phyloP scores from a whole-genome alignment of 1,284 basidiomycete genomes.

The Rhodotorula sp. region DNA sequence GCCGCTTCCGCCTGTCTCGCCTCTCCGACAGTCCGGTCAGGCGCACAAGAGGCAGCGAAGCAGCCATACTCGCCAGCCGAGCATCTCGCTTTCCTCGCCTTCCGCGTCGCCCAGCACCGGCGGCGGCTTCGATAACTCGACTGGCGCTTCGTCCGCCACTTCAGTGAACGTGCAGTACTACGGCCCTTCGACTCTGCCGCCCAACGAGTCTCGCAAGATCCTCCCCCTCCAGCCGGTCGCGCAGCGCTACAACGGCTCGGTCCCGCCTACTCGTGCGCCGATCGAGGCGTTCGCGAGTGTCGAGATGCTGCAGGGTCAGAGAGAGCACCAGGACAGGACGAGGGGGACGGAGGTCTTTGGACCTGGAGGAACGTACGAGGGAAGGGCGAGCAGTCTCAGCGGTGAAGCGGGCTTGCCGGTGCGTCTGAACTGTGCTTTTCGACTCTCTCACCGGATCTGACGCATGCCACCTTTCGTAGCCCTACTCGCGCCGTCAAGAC shows the following conservation, averaged over 20 bases:
- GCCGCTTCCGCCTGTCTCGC: constrained; percentile 4
- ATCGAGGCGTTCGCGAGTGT: constrained; percentile 37
- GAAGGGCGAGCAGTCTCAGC: constrained; percentile 16
- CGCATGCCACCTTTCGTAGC: background rate
- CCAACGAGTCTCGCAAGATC: constrained; percentile 19
- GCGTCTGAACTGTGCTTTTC: background rate
- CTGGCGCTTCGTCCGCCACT: background rate
- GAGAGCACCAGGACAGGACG: constrained; percentile 19
- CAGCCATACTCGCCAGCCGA: constrained; percentile 25
- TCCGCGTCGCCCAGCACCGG: constrained; percentile 3
- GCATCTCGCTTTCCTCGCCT: constrained; percentile 29
- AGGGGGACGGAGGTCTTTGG: constrained; percentile 32
- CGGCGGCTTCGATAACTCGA: background rate
- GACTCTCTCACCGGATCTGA: background rate
- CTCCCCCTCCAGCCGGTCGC: constrained; percentile 33
- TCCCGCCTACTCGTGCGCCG: constrained; percentile 28
- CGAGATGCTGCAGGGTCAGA: constrained; percentile 38
- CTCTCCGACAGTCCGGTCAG: background rate
- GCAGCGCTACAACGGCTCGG: background rate
- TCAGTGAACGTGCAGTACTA: background rate
- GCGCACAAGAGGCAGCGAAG: constrained; percentile 14
- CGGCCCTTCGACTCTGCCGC: constrained; percentile 4
- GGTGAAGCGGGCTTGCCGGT: constrained; percentile 14
- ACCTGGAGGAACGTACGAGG: constrained; percentile 26
- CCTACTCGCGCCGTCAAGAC: constrained; percentile 19